phyloP scores from a whole-genome alignment of 2,329 filamentous ascomycete species.

The Arthroderma uncinatum region DNA sequence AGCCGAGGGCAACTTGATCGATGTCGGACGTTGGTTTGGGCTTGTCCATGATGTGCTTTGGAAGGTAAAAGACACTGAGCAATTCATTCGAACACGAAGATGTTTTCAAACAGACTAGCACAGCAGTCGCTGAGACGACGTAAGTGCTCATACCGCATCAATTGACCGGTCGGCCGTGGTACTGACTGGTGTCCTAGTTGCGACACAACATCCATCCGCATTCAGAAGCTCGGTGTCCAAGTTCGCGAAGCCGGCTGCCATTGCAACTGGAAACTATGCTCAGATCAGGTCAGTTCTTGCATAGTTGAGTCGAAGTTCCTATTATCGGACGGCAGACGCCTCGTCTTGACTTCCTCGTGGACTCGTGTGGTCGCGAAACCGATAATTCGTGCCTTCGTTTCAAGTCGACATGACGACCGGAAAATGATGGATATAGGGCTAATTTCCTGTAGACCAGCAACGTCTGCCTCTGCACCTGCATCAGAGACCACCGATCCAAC shows the following conservation, averaged over 20 bases:
- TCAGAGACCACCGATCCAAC: constrained; percentile 25
- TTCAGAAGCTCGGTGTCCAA: constrained; percentile 34
- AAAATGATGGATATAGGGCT: background rate
- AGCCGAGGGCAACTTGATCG: constrained; percentile 26
- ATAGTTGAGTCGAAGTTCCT: no score
- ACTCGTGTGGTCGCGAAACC: background rate
- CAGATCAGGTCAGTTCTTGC: constrained; percentile 33
- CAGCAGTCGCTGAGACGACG: constrained; percentile 40
- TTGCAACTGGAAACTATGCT: constrained; percentile 33
- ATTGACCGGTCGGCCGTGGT: constrained; percentile 6
- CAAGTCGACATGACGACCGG: background rate
- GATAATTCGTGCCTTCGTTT: background rate
- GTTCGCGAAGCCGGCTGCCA: constrained; percentile 34
- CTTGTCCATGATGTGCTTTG: background rate
- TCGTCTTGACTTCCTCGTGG: background rate
- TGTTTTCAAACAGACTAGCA: constrained; percentile 39
- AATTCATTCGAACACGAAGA: constrained; percentile 20
- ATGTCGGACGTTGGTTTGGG: constrained; percentile 1
- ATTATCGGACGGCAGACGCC: background rate
- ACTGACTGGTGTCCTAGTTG: constrained; percentile 29
- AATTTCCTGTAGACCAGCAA: constrained; percentile 14
- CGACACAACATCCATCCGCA: constrained; percentile 34
- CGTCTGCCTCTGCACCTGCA: constrained; percentile 18
- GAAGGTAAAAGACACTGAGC: background rate
- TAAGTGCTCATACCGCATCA: constrained; percentile 24